phyloP scores from a whole-genome alignment of 2,329 filamentous ascomycete genomes.

The Cordyceps cicadae region DNA sequence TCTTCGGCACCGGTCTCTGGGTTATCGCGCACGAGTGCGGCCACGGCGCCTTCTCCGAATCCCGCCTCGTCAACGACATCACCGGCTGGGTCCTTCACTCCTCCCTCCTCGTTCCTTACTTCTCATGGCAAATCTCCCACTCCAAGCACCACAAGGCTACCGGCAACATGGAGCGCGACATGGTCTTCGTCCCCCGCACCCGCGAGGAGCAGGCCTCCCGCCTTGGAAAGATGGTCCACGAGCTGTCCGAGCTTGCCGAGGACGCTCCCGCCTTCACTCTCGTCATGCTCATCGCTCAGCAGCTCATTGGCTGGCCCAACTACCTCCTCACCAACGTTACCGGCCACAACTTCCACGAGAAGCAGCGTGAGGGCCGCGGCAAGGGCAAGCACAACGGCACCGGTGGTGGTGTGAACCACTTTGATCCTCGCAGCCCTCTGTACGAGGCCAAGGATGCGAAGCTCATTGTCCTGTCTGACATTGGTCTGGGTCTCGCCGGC shows the following conservation, averaged over 20 bases:
- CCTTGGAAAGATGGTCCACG: conserved; percentile 66
- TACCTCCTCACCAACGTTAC: conserved; percentile 91
- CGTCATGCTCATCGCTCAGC: conserved; percentile 67
- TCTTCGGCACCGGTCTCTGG: conserved; percentile 92
- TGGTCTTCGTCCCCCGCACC: conserved; percentile 97
- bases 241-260: conserved; percentile 82
- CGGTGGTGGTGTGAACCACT: conserved; percentile 84
- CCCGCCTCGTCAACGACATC: conserved; percentile 80
- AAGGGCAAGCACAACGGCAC: conserved; percentile 83
- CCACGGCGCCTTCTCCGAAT: conserved; percentile 93
- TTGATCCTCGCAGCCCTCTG: conserved; percentile 76
- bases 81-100: conserved; percentile 92
- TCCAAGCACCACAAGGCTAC: conserved; percentile 99
- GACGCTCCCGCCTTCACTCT: conserved; percentile 85
- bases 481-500: conserved; percentile 62
- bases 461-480: conserved; percentile 76
- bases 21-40: conserved; percentile 97
- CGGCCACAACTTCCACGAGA: conserved; percentile 89
- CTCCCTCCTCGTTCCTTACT: conserved; percentile 84
- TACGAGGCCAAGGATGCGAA: conserved; percentile 89
- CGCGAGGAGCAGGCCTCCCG: conserved; percentile 71
- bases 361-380: conserved; percentile 86
- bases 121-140: conserved; percentile 99
- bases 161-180: conserved; percentile 92
- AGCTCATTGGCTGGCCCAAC: conserved; percentile 86